These are phyloP conservation scores for Berberis vulgaris DNA, from an alignment of 164 flowering plant genomes.

Conservation along the genomic window DNA sequence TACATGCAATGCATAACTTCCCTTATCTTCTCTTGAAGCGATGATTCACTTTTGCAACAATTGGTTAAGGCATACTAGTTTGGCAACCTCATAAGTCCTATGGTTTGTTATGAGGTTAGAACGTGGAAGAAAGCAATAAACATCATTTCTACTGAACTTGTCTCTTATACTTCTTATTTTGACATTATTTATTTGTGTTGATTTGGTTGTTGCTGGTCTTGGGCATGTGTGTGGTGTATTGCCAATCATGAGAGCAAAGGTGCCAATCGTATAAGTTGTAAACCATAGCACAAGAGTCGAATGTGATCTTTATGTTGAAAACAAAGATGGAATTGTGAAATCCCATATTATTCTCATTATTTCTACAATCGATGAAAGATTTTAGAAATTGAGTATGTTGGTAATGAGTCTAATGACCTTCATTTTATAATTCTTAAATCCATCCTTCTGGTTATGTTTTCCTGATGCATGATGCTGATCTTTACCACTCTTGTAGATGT, in stretches of 20 bases:
- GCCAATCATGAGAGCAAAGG: slow-evolving; percentile 51
- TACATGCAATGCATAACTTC: no score
- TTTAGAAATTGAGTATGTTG: slow-evolving; percentile 52
- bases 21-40: no score
- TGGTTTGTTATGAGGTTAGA: no score
- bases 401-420: slow-evolving; percentile 16
- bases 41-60: no score
- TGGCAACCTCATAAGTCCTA: no score
- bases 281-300: slow-evolving; percentile 58
- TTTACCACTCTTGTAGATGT: background rate
- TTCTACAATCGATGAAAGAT: slow-evolving; percentile 61
- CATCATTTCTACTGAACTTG: no score
- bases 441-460: background rate
- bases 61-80: no score
- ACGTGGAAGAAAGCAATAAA: no score
- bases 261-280: slow-evolving; percentile 53
- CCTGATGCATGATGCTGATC: background rate
- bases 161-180: no score
- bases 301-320: slow-evolving; percentile 70
- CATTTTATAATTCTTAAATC: background rate
- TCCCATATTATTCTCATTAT: slow-evolving; percentile 42
- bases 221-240: slow-evolving; percentile 45
- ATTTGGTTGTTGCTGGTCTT: slow-evolving; percentile 21
- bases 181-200: no score
- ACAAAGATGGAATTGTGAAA: slow-evolving; percentile 55